Evolutionary conservation across 1,139 yeast genomes (phyloP).

Genomic region (Nadsonia starkeyi-henricii): DNA sequence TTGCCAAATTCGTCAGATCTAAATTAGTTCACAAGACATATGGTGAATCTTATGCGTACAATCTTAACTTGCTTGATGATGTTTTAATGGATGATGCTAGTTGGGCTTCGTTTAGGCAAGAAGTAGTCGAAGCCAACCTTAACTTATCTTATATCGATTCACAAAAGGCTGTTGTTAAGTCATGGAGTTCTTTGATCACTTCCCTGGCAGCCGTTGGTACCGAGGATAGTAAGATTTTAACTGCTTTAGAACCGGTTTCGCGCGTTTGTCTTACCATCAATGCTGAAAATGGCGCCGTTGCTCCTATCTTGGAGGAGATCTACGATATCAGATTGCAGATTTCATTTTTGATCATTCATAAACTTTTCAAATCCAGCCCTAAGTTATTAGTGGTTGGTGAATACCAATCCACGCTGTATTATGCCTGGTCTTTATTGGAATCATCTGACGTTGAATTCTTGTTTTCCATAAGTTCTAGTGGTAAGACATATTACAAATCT

Average conservation of each 20-base stretch:
- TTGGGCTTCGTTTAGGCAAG: constrained; percentile 39
- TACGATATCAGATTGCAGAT: constrained; percentile 4
- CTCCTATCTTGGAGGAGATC: constrained; percentile 35
- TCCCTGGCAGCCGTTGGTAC: constrained; percentile 38
- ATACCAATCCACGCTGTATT: not conserved
- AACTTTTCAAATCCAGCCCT: not conserved
- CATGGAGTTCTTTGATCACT: constrained; percentile 67
- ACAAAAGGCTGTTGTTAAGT: constrained; percentile 54
- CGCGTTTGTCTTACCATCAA: constrained; percentile 30
- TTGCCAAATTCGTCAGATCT: constrained; percentile 34
- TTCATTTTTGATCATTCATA: constrained; percentile 2
- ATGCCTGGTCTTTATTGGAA: constrained; percentile 13
- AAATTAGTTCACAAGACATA: constrained; percentile 30
- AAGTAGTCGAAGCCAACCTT: constrained; percentile 45
- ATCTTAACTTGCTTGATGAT: constrained; percentile 48
- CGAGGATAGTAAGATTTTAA: constrained; percentile 9
- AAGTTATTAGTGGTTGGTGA: not conserved
- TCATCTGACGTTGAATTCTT: constrained; percentile 15
- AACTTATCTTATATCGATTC: constrained; percentile 53
- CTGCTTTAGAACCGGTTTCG: not conserved
- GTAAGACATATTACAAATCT: constrained; percentile 12
- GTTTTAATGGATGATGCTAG: constrained; percentile 33
- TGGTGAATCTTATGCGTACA: constrained; percentile 44
- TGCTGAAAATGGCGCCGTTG: constrained; percentile 38
- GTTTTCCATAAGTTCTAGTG: constrained; percentile 5